Conservation (phyloP, 352 stramenopile species). For the Globisporangium cystogenes region DNA sequence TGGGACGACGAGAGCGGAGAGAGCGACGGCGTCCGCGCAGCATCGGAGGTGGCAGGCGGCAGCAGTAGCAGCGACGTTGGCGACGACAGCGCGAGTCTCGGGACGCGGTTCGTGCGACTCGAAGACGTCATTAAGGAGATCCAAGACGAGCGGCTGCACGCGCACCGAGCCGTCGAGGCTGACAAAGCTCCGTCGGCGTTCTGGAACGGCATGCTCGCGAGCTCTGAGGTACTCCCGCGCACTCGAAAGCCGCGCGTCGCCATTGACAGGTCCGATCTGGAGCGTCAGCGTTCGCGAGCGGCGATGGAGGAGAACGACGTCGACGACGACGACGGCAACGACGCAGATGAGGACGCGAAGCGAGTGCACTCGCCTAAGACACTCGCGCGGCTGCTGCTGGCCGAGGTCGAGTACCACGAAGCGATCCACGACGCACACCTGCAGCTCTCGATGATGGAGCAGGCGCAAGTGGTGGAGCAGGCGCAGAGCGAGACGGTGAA, state of each 20-base stretch:
- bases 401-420: slow-evolving; percentile 67
- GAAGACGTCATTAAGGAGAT: slow-evolving; percentile 51
- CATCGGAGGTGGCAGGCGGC: not conserved
- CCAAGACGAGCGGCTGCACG: slow-evolving; percentile 16
- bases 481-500: slow-evolving; percentile 45
- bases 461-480: slow-evolving; percentile 40
- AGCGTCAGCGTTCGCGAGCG: not conserved
- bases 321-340: slow-evolving; percentile 1
- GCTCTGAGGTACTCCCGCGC: not conserved
- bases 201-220: slow-evolving; percentile 14
- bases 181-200: not conserved
- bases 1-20: slow-evolving; percentile 4
- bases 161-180: not conserved
- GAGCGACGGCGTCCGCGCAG: slow-evolving; percentile 1
- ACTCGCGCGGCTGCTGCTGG: slow-evolving; percentile 42
- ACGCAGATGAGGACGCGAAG: slow-evolving; percentile 10
- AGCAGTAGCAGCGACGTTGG: not conserved
- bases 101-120: slow-evolving; percentile 10
- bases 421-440: slow-evolving; percentile 55
- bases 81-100: not conserved
- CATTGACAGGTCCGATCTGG: slow-evolving; percentile 13
- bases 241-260: not conserved
- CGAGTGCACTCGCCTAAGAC: slow-evolving; percentile 37
- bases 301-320: slow-evolving; percentile 4
- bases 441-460: slow-evolving; percentile 54